A percentile compares a stretch with the other conserved stretches of the same genome.
Conservation (phyloP, 768 basidiomycete genomes). For the Lentinula edodes region DNA sequence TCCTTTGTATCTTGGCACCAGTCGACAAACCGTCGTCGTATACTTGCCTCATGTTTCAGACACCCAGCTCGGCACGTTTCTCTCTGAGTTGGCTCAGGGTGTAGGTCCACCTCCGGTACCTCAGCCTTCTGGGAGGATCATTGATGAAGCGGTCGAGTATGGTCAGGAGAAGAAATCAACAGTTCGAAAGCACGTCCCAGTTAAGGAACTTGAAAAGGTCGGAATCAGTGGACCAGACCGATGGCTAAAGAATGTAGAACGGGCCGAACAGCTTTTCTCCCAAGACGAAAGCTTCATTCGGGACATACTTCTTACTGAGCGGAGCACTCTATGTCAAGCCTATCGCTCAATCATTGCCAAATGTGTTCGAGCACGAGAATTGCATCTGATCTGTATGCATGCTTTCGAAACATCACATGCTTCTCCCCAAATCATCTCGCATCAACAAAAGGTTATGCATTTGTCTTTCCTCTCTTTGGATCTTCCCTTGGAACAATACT, state of each 20-base stretch:
- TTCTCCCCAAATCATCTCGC: conserved; percentile 45
- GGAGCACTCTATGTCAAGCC: conserved; percentile 61
- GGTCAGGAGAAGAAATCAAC: conserved; percentile 33
- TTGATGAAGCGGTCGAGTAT: conserved; percentile 52
- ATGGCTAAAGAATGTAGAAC: conserved; percentile 38
- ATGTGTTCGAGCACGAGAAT: conserved; percentile 53
- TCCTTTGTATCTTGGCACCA: conserved; percentile 51
- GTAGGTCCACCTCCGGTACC: conserved; percentile 23
- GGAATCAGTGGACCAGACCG: conserved; percentile 32
- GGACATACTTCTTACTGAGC: conserved; percentile 62
- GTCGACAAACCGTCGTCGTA: conserved; percentile 53
- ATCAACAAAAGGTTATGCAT: conserved; percentile 50
- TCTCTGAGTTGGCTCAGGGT: conserved; percentile 44
- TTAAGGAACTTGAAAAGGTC: conserved; percentile 42
- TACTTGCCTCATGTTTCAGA: conserved; percentile 58
- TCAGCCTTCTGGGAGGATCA: conserved; percentile 37
- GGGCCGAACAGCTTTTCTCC: conserved; percentile 47
- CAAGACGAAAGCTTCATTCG: conserved; percentile 50
- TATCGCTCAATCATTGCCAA: conserved; percentile 75
- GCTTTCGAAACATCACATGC: conserved; percentile 35
- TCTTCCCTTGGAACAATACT: conserved; percentile 60
- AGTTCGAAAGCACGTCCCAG: conserved; percentile 27
- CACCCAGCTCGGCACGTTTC: conserved; percentile 50
- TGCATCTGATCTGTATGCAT: conserved; percentile 53
- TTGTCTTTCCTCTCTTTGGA: conserved; percentile 59